phyloP scores from a whole-genome alignment of 257 asterid genomes.

The Leonotis leonurus region DNA sequence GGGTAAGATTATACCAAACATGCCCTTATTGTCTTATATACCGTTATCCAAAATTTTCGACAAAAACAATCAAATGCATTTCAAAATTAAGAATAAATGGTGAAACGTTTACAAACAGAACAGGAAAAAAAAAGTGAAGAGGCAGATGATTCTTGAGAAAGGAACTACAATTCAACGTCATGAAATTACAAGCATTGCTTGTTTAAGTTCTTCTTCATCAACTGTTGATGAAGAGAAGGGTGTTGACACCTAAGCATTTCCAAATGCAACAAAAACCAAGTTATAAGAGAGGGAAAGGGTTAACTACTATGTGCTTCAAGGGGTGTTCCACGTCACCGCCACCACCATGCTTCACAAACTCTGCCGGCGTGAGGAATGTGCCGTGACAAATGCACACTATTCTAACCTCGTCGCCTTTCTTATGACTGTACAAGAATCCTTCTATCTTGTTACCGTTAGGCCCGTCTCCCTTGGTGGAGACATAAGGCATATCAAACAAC shows the following conservation, averaged over 20 bases:
- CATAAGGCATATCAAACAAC: constrained; percentile 62
- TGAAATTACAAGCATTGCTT: background rate
- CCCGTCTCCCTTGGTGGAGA: constrained; percentile 48
- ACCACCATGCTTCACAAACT: constrained; percentile 72
- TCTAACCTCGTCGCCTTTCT: constrained; percentile 65
- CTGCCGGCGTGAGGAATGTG: constrained; percentile 61
- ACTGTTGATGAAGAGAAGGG: too few relatives aligned
- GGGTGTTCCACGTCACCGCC: constrained; percentile 67
- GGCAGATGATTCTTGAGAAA: background rate
- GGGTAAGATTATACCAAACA: too few relatives aligned
- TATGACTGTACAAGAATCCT: constrained; percentile 63
- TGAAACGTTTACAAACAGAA: background rate
- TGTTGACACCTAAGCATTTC: constrained; percentile 5
- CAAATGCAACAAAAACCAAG: background rate
- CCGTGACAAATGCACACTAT: constrained; percentile 90
- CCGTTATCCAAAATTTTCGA: too few relatives aligned
- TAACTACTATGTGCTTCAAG: constrained; percentile 60
- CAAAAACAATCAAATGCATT: background rate
- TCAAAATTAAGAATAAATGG: background rate
- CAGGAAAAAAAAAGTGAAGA: background rate
- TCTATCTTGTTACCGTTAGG: constrained; percentile 44
- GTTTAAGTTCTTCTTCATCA: background rate
- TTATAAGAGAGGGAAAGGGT: constrained; percentile 42
- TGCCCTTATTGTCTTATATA: too few relatives aligned
- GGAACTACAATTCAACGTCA: background rate